phyloP scores from a whole-genome alignment of 768 basidiomycete species.

The Trametes cubensis region DNA sequence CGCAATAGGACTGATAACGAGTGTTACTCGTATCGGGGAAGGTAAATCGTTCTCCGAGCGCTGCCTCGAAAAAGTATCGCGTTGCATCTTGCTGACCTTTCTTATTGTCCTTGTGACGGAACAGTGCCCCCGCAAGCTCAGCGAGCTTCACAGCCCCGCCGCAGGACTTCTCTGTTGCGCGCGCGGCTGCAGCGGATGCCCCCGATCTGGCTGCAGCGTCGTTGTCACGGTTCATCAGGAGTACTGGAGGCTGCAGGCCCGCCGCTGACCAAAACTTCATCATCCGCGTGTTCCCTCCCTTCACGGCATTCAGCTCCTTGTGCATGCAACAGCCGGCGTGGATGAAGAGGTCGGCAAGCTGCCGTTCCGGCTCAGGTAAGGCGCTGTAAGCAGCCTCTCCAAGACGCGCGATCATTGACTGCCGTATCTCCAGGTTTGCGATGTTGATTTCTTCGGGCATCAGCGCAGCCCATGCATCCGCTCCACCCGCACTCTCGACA shows the following conservation, averaged over 20 bases:
- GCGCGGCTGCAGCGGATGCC: conserved; percentile 17
- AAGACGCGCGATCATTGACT: background rate
- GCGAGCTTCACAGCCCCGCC: conserved; percentile 34
- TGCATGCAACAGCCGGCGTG: conserved; percentile 45
- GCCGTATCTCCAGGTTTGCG: background rate
- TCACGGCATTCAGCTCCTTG: conserved; percentile 41
- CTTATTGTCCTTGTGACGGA: conserved; percentile 41
- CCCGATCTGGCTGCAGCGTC: conserved; percentile 11
- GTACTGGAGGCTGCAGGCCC: conserved; percentile 1
- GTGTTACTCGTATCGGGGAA: conserved; percentile 44
- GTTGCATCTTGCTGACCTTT: conserved; percentile 39
- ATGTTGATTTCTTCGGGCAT: background rate
- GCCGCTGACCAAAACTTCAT: conserved; percentile 6
- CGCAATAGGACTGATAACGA: conserved; percentile 37
- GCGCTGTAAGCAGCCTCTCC: conserved; percentile 20
- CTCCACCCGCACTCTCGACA: background rate
- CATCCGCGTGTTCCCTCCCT: conserved; percentile 34
- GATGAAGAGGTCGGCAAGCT: conserved; percentile 35
- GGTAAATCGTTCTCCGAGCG: conserved; percentile 26
- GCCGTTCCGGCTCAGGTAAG: conserved; percentile 22
- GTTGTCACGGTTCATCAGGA: conserved; percentile 24
- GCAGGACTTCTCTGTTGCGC: conserved; percentile 27
- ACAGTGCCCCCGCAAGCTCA: conserved; percentile 35
- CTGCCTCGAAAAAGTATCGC: conserved; percentile 27
- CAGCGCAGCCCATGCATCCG: background rate